Conservation (phyloP, 2,329 filamentous ascomycete species). For the Pyricularia pennisetigena region DNA sequence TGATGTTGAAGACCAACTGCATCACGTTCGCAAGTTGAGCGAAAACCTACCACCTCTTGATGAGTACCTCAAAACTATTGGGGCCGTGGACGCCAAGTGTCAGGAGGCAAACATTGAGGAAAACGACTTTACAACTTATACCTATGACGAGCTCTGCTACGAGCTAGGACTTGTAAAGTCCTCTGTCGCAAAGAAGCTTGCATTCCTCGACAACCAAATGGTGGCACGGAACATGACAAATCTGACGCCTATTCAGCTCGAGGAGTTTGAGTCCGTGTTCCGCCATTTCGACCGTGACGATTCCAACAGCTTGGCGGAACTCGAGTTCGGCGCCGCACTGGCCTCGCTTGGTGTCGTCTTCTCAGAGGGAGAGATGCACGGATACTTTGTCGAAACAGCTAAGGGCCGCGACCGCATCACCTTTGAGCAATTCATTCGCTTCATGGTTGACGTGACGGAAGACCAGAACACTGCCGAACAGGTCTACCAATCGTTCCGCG, state of each 20-base stretch:
- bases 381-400: slow-evolving; percentile 84
- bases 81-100: slow-evolving; percentile 77
- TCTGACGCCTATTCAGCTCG: slow-evolving; percentile 91
- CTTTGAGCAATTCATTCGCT: slow-evolving; percentile 97
- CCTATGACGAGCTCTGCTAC: slow-evolving; percentile 91
- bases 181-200: slow-evolving; percentile 90
- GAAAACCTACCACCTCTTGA: slow-evolving; percentile 84
- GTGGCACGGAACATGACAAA: slow-evolving; percentile 98
- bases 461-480: slow-evolving; percentile 98
- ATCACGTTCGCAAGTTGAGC: slow-evolving; percentile 77
- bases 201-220: slow-evolving; percentile 97
- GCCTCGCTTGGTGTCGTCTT: slow-evolving; percentile 95
- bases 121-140: slow-evolving; percentile 99
- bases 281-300: slow-evolving; percentile 93
- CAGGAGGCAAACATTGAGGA: slow-evolving; percentile 97
- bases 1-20: slow-evolving; percentile 88
- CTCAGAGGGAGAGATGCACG: slow-evolving; percentile 96
- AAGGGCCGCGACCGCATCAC: slow-evolving; percentile 70
- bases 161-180: slow-evolving; percentile 86
- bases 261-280: slow-evolving; percentile 98
- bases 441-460: slow-evolving; percentile 98
- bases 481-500: slow-evolving; percentile 94
- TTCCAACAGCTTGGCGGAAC: slow-evolving; percentile 79
- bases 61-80: slow-evolving; percentile 81
- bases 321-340: slow-evolving; percentile 92